Conservation (phyloP, 2,329 filamentous ascomycete genomes). For the Penicillium sp. region DNA sequence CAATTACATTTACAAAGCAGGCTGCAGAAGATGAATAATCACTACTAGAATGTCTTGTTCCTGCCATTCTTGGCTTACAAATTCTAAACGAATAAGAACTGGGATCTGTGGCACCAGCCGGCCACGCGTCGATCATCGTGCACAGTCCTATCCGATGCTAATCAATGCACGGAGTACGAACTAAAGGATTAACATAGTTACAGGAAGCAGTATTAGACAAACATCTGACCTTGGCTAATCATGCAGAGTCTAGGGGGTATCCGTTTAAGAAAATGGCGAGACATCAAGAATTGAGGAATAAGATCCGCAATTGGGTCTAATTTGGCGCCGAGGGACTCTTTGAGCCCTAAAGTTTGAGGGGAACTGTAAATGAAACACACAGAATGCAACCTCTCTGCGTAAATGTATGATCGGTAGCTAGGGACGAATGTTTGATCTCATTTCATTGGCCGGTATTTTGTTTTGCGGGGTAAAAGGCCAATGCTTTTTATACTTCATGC, state of each 20-base stretch:
- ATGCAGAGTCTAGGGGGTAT: neutral
- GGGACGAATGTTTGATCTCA: neutral
- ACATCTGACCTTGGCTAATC: neutral
- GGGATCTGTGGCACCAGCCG: neutral
- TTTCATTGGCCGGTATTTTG: neutral
- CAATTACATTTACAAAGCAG: too few relatives aligned
- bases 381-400: neutral
- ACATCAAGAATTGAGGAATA: conserved; percentile 1
- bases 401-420: neutral
- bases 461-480: conserved; percentile 12
- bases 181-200: neutral
- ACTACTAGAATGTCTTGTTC: neutral
- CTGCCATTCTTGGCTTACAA: too few relatives aligned
- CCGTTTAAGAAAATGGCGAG: neutral
- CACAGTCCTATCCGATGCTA: neutral
- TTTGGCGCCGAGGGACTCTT: neutral
- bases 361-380: neutral
- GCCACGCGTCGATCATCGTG: neutral
- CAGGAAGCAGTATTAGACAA: neutral
- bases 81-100: neutral
- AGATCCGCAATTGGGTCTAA: neutral
- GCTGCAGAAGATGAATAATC: too few relatives aligned
- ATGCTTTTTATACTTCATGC: conserved; percentile 2
- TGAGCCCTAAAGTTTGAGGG: neutral
- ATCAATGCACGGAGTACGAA: too few relatives aligned